Evolutionary conservation across 345 rosid species (phyloP), one percentile per base, ranked within the genome.

Genomic region (Anacardium occidentale): DNA sequence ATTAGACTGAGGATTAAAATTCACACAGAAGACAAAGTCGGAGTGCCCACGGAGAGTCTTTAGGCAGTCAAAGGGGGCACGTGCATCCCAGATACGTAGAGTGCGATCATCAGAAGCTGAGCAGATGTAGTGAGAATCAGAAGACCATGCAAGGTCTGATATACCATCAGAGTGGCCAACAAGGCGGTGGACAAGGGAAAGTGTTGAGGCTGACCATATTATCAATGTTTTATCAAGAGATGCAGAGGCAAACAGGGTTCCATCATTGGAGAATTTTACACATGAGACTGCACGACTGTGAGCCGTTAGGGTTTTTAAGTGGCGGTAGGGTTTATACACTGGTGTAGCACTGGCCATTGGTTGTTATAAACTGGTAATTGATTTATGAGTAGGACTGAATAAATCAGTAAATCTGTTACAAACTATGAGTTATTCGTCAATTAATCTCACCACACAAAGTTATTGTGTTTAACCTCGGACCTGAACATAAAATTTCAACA

Each of bases 1-100:
- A 64, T 89, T 88, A 53, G 98, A 92, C 55, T 88, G 97, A 3
- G 97, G 97, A 60, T 87, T 95, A 78, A 95, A 95, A 72, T 92
- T 92, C 15, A 95, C 98, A 74, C 96, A 92, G 90, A 95, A 92
- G 10, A 92, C 98, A 51, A 84, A 75, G 57, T 84, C 85, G 50
- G 88, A 69, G 81, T 95, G 98, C 25, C 97, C 98, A 61, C 79
- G 80, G 25, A 95, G 94, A 79, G 87, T 88, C 72, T 92, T 90
- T 50, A 92, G 90, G 76, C 94, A 90, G 8, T 95, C 99, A 62
- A 90, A 91, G 1, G 97, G 92, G 71, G 91, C 29, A 7, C 93
- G 90, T 5, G 99, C 83, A 17, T 88, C 91, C 99, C 99, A 95
- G 79, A 95, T 95, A 71, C 99, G 99, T 75, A 95, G 88, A 67